Evolutionary conservation across 106 monocot genomes (phyloP), one percentile per base, ranked within the genome.

Genomic region (Gastrodia elata): DNA sequence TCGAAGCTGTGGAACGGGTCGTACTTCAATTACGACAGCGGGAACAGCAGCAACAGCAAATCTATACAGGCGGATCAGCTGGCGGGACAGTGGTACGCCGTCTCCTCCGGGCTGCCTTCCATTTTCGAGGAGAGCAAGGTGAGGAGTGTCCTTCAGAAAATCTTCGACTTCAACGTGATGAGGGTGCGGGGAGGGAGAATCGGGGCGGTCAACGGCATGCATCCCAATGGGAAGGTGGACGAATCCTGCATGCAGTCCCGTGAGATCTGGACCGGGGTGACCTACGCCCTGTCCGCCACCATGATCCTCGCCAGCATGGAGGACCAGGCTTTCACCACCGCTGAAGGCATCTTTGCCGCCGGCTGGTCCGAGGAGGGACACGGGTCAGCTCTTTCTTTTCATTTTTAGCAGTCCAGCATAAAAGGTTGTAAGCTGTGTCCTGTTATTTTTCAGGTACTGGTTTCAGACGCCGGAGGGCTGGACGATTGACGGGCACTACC

Each of bases 301-400:
- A 99, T 99, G 98, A 73, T 99, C 73, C 90, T 85, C 10, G 81
- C 91, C 77, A 93, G 98, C 33, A 91, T 99, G 93, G 86, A 86
- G 68, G 75, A 91, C 36, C 91, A 93, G 65, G 98, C 84, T 13
- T 99, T 99, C 71, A 78, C 91, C 43, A 89, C 93, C 44, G 98
- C 98, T 4, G 93, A 99, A 80, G 98, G 98, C 8, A 85, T 93
- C 39, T 99, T 90, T 74, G 76, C 75, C 39, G 73, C 98, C 5
- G 93, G 93, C 15, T 99, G 98, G 98, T 99, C 98, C 16, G 93
- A 99, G 59, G 98, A 99, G 71, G 98, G 98, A 64, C 93, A 75
- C 61, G 98, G 98, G 98, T 97, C 76, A 78, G 92, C 35, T 11
- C 64, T 38, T 69, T 41, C 4, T 68, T n/a, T 64, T 37, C 15